Evolutionary conservation across 768 basidiomycete genomes (phyloP).

Genomic region (Leccinum uliginosum): DNA sequence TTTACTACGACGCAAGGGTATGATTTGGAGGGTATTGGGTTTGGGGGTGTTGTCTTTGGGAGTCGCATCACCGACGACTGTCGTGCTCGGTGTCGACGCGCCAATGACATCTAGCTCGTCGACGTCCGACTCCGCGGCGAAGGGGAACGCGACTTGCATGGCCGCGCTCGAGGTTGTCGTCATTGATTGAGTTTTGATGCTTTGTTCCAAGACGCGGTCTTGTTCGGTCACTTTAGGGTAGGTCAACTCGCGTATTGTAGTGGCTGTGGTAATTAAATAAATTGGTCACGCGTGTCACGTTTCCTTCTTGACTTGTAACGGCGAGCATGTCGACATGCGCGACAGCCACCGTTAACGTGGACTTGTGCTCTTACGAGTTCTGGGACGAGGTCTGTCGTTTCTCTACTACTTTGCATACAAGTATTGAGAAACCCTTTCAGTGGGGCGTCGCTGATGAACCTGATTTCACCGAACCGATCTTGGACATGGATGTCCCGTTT

Average conservation of each 20-base stretch:
- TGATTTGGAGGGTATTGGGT: conserved; percentile 3
- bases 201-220: neutral
- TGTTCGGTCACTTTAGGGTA: conserved; percentile 16
- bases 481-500: neutral
- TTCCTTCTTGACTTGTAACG: neutral
- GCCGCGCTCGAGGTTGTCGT: neutral
- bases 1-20: conserved; percentile 14
- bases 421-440: neutral
- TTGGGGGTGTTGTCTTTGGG: conserved; percentile 12
- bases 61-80: conserved; percentile 26
- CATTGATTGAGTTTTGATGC: neutral
- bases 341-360: neutral
- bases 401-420: neutral
- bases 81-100: conserved; percentile 26
- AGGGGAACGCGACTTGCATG: conserved; percentile 10
- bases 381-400: neutral
- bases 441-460: neutral
- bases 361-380: neutral
- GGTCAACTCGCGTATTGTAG: conserved; percentile 21
- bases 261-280: conserved; percentile 12
- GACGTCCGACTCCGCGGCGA: conserved; percentile 9
- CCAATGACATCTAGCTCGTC: conserved; percentile 31
- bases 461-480: neutral
- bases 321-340: neutral
- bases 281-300: neutral